Evolutionary conservation across 331 rosid species (phyloP).

Genomic region (Stylosanthes scabra): DNA sequence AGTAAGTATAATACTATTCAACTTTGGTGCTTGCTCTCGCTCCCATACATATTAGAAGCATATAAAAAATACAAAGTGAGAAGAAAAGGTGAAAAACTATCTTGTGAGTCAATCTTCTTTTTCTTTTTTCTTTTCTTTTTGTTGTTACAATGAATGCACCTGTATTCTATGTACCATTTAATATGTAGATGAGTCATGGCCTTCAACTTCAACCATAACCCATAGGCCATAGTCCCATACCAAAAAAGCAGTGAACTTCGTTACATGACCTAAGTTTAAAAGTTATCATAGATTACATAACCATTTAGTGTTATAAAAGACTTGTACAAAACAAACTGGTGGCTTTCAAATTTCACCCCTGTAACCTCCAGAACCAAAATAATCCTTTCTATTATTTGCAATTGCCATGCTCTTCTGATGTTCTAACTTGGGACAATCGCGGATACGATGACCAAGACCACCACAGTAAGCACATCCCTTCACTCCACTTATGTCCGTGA

Average conservation of each 20-base stretch:
- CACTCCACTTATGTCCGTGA: constrained; percentile 63
- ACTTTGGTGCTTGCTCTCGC: too few species aligned
- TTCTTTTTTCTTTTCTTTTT: too few species aligned
- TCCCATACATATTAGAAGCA: too few species aligned
- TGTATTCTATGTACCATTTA: too few species aligned
- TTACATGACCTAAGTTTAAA: background rate
- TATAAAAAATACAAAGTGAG: too few species aligned
- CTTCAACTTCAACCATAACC: too few species aligned
- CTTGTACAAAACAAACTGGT: background rate
- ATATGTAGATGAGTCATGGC: too few species aligned
- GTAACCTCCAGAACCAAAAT: constrained; percentile 80
- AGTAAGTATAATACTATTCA: too few species aligned
- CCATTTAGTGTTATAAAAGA: background rate
- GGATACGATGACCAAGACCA: constrained; percentile 83
- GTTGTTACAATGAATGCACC: too few species aligned
- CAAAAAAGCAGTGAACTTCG: background rate
- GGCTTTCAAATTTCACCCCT: constrained; percentile 63
- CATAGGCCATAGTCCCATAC: too few species aligned
- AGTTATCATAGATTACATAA: background rate
- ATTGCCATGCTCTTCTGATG: constrained; percentile 75
- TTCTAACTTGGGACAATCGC: constrained; percentile 73
- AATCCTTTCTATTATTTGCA: constrained; percentile 70
- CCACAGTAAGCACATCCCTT: constrained; percentile 84
- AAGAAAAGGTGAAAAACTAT: too few species aligned
- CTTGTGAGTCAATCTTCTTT: too few species aligned